These are phyloP conservation scores for Parasarocladium wereldwijsianum DNA, from an alignment of 2,329 filamentous ascomycete genomes.

Conservation along the genomic window DNA sequence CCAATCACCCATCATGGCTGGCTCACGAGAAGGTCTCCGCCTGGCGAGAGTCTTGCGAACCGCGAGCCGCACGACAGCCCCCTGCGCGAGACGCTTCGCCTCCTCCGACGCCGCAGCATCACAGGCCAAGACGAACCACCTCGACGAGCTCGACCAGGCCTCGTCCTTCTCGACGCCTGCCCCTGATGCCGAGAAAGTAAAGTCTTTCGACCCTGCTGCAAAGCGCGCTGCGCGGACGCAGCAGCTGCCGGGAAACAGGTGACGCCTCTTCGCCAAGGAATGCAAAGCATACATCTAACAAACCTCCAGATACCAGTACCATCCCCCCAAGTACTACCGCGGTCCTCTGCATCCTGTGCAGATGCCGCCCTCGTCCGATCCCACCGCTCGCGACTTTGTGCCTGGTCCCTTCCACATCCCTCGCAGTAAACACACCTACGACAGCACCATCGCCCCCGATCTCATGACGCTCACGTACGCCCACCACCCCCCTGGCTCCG, in stretches of 20 bases:
- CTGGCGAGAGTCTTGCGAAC: conserved; percentile 16
- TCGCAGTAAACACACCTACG: conserved; percentile 79
- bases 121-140: conserved; percentile 10
- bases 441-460: conserved; percentile 74
- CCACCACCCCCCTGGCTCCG: conserved; percentile 68
- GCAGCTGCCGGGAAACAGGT: conserved; percentile 33
- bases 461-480: conserved; percentile 79
- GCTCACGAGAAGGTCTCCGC: conserved; percentile 24
- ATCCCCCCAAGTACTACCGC: conserved; percentile 86
- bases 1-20: conserved; percentile 21
- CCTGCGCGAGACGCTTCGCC: conserved; percentile 24
- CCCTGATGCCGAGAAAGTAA: conserved; percentile 21
- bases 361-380: conserved; percentile 74
- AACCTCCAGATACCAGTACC: conserved; percentile 71
- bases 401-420: conserved; percentile 85
- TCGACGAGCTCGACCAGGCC: conserved; percentile 34
- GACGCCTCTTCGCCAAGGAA: conserved; percentile 4
- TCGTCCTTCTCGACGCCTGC: conserved; percentile 31
- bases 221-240: conserved; percentile 18
- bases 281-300: background rate
- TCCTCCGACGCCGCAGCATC: conserved; percentile 28
- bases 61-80: conserved; percentile 12
- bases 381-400: conserved; percentile 72
- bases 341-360: conserved; percentile 88
- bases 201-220: conserved; percentile 25